A percentile compares a stretch with the other conserved stretches of the same genome.
Evolutionary conservation across 208 protist genomes (phyloP).

Genomic region (Giardia muris): DNA sequence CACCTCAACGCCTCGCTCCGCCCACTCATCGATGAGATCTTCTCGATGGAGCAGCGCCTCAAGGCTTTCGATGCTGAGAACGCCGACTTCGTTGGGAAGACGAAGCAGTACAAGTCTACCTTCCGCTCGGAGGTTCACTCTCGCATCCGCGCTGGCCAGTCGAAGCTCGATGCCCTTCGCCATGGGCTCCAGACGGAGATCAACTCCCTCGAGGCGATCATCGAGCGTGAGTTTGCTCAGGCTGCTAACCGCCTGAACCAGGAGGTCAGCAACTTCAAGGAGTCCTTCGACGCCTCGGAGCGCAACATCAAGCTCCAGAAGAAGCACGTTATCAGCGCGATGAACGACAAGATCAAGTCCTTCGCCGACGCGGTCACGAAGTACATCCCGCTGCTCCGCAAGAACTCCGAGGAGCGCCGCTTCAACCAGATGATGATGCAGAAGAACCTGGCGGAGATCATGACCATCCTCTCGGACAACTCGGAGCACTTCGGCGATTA

Average conservation of each 20-base stretch:
- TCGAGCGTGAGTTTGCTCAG: not conserved
- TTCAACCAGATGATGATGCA: slow-evolving; percentile 15
- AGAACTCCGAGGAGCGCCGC: not conserved
- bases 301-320: not conserved
- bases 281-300: not conserved
- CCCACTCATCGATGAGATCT: not conserved
- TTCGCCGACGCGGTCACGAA: not conserved
- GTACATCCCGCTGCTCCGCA: not conserved
- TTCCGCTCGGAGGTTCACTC: not conserved
- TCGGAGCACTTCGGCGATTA: slow-evolving; percentile 3
- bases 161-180: not conserved
- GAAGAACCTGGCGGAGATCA: not conserved
- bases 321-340: not conserved
- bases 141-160: not conserved
- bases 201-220: not conserved
- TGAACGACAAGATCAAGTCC: slow-evolving; percentile 10
- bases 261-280: slow-evolving; percentile 8
- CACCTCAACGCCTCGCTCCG: not conserved
- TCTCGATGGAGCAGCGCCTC: not conserved
- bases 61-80: not conserved
- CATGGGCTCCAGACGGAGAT: slow-evolving; percentile 4
- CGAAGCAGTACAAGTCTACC: not conserved
- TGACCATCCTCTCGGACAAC: not conserved
- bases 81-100: not conserved
- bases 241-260: not conserved